phyloP scores from a whole-genome alignment of 1,284 basidiomycete genomes.

The Trichosporon asahii region DNA sequence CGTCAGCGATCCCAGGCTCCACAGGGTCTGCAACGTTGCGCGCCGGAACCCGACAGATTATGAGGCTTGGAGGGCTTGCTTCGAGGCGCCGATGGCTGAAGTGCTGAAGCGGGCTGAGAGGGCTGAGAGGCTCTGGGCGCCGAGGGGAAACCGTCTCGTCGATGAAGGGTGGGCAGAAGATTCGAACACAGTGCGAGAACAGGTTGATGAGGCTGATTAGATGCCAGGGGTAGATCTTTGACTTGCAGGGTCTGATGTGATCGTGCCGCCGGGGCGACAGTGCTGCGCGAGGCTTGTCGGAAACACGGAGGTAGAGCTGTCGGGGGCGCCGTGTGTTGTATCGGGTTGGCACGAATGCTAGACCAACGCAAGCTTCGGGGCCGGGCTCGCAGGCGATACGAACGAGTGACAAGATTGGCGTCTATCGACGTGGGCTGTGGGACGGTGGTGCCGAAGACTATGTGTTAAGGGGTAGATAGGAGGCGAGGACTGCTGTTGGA shows the following conservation, averaged over 20 bases:
- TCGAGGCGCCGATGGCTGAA: constrained; percentile 2
- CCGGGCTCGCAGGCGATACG: neutral
- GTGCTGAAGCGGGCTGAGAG: neutral
- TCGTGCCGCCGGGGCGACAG: constrained; percentile 3
- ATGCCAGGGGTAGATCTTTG: constrained; percentile 4
- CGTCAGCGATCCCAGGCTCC: neutral
- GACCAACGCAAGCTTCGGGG: neutral
- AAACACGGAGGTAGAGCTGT: neutral
- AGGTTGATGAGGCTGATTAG: constrained; percentile 4
- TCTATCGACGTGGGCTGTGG: neutral
- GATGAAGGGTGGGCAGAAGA: neutral
- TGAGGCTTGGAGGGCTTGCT: neutral
- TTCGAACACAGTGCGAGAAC: neutral
- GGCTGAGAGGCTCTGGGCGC: neutral
- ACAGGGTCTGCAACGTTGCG: neutral
- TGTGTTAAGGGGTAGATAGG: neutral
- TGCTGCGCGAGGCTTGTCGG: neutral
- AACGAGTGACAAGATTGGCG: neutral
- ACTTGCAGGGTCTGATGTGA: constrained; percentile 5
- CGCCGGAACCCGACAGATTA: neutral
- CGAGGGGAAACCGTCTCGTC: neutral
- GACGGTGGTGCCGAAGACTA: neutral
- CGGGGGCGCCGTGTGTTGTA: neutral
- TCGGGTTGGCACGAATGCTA: neutral
- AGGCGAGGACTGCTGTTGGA: neutral